Evolutionary conservation across 768 basidiomycete species (phyloP).

Genomic region (Trametes cinnabarina): DNA sequence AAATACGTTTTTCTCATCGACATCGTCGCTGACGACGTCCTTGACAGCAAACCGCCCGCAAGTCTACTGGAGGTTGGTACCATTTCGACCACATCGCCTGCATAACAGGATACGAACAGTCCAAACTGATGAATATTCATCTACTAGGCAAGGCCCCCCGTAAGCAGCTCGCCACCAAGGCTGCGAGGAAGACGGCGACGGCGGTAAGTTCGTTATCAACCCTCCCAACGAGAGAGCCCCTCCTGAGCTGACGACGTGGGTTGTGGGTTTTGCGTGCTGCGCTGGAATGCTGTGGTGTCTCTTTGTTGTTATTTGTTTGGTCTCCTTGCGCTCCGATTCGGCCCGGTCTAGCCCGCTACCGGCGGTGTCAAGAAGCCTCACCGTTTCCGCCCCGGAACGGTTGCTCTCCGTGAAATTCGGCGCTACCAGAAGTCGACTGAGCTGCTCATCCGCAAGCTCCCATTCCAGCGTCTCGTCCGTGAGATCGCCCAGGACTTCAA

Average conservation of each 20-base stretch:
- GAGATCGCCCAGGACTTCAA: constrained; percentile 94
- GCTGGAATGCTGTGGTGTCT: constrained; percentile 9
- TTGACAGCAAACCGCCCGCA: constrained; percentile 93
- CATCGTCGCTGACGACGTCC: constrained; percentile 32
- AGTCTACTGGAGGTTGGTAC: constrained; percentile 91
- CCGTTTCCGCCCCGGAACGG: constrained; percentile 95
- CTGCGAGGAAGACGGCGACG: constrained; percentile 41
- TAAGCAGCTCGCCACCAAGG: constrained; percentile 47
- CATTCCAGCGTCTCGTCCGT: constrained; percentile 97
- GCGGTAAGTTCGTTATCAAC: constrained; percentile 25
- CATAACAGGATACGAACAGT: constrained; percentile 18
- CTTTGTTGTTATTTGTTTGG: constrained; percentile 22
- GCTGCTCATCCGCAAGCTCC: constrained; percentile 98
- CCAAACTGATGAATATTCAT: constrained; percentile 28
- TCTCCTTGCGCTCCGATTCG: background rate
- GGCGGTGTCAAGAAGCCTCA: constrained; percentile 99
- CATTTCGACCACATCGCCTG: constrained; percentile 18
- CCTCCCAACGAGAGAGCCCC: constrained; percentile 7
- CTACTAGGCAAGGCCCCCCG: constrained; percentile 39
- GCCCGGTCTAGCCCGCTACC: constrained; percentile 41
- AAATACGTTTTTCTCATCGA: constrained; percentile 23
- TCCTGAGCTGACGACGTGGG: constrained; percentile 21
- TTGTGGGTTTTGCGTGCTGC: constrained; percentile 19
- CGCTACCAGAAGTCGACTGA: constrained; percentile 99
- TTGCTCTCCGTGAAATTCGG: constrained; percentile 98